These are phyloP conservation scores for Lolium rigidum DNA, from an alignment of 176 grass and related monocot genomes.

Conservation along the genomic window DNA sequence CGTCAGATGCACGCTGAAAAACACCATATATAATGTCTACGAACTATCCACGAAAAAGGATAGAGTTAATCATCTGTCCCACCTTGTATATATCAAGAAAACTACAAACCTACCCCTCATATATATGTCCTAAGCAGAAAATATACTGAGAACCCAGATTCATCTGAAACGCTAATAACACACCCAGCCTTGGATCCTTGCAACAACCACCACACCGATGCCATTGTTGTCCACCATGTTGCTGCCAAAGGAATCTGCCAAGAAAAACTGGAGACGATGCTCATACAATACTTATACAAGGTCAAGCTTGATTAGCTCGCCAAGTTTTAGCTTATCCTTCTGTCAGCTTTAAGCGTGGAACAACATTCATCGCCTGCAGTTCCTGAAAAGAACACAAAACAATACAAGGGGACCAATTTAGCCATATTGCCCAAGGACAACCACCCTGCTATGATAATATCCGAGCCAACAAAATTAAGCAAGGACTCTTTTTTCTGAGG, in stretches of 20 bases:
- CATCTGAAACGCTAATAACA: neutral
- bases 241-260: neutral
- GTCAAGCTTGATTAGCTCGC: neutral
- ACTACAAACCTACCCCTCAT: neutral
- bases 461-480: neutral
- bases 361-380: constrained; percentile 90
- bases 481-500: neutral
- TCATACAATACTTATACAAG: neutral
- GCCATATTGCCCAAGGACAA: neutral
- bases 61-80: neutral
- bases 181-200: neutral
- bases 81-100: neutral
- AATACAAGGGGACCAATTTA: neutral
- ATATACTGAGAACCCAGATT: neutral
- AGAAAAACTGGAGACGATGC: neutral
- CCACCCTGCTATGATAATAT: neutral
- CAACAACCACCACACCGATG: neutral
- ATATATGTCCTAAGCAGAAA: neutral
- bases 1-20: neutral
- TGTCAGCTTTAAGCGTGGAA: constrained; percentile 73
- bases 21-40: neutral
- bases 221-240: neutral
- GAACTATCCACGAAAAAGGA: neutral
- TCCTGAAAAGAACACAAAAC: constrained; percentile 52
- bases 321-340: constrained; percentile 51